Evolutionary conservation across 306 rosid genomes (phyloP), one percentile per base, ranked within the genome.

Genomic region (Hylodesmum podocarpum): DNA sequence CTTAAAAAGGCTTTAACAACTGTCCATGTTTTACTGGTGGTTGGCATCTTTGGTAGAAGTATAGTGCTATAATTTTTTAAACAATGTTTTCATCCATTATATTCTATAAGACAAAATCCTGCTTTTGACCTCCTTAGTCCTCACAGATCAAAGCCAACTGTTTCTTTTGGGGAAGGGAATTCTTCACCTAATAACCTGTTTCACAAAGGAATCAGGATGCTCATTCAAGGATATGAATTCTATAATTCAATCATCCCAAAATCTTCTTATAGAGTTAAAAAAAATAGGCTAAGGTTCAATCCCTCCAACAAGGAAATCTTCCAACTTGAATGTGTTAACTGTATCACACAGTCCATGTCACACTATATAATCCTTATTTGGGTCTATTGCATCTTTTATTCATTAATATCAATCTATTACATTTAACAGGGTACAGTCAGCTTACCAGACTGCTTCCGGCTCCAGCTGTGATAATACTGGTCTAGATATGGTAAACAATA

Each of bases 381-480:
- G 72, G 75, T 70, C 70, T 53, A 51, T 13, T 73, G 53, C 41
- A 47, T 19, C 29, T 51, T 75, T 57, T 1, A 25, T 37, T 70
- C 39, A 81, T 21, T 59, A 39, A 76, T 27, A 49, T 67, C 46
- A 29, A 61, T 33, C 6, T 43, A 31, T 36, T 57, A 49, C 27
- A 47, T 58, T 47, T 49, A 61, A 39, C 55, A 36, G 24, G 44
- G 66, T 19, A 18, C 34, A 75, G 19, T 76, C 28, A 49, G 37
- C 63, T 41, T 81, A 61, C 16, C 69, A 67, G 22, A 8, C 44
- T 76, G 63, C 66, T 58, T 53, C 80, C 47, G 77, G 31, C 50
- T 46, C 78, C 66, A 83, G 29, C 72, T 70, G n/a, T n/a, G n/a
- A 69, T 19, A 70, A 64, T 13, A 64, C 39, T n/a, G 76, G 76